Evolutionary conservation across 2,329 filamentous ascomycete genomes (phyloP), one percentile per base, ranked within the genome.

Genomic region (Delphinella strobiligena): DNA sequence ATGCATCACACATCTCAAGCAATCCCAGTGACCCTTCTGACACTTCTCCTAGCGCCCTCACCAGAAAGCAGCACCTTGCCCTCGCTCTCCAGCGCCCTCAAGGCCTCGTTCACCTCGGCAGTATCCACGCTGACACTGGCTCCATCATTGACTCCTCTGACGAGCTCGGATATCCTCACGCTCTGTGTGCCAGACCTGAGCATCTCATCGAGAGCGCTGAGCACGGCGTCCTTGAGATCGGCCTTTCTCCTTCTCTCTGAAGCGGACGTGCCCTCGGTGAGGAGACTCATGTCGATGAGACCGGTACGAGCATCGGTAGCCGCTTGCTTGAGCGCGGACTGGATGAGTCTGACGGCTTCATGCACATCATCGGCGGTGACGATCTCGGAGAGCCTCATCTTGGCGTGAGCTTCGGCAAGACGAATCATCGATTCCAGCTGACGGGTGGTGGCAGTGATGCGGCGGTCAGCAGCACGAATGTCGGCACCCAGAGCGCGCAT

Each of bases 341-440:
- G 86, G 61, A 98, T 98, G 31, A 98, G 71, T 9, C 91, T 81
- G 34, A 93, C 85, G 0, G 91, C 88, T 65, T 98, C 91, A 36
- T 77, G 67, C 4, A 98, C 93, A 54, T 98, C 93, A 36, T 74
- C 73, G 19, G 73, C 75, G 0, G 83, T 87, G 31, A 98, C 91
- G 11, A 70, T 74, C 2, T 69, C 59, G 0, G 82, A 76, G 4
- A 98, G 74, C 3, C 91, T 82, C 93, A 98, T 98, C 62, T 95
- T 95, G 36, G 91, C 93, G 61, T 98, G 93, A 0, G 88, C 91
- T 67, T 98, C 91, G 1, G 88, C 68, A 3, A 98, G 80, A 45
- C 91, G 89, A 56, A 98, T 96, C 93, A 98, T 98, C 34, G 82
- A 91, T 64, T 98, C 93, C 4, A 98, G 72, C 63, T 98, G 91